Evolutionary conservation across 2,329 filamentous ascomycete genomes (phyloP), one percentile per base, ranked within the genome.

Genomic region (Xylaria digitata): DNA sequence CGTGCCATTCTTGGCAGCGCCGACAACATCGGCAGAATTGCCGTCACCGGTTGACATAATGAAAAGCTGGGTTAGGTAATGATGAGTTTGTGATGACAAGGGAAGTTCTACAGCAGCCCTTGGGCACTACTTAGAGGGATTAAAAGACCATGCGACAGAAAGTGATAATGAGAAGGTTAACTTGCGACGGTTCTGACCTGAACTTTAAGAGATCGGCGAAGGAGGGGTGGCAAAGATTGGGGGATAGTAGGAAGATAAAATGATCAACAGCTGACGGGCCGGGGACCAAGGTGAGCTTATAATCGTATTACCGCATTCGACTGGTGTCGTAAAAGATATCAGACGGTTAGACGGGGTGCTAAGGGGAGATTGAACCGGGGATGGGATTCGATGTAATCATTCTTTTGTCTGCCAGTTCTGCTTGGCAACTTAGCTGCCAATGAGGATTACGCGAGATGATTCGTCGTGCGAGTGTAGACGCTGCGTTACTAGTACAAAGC

Each of bases 31-130:
- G 61, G 54, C n/a, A 26, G 65, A 40, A 21, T 68, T 59, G 11
- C 52, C 66, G 49, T 61, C 64, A 53, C 66, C 67, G 49, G 68
- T 56, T 37, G 73, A 65, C 74, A 76, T 76, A 57, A 40, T 54
- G 56, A 43, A 34, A 32, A 13, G 7, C 13, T 15, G 15, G 34
- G 19, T n/a, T 15, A 8, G 34, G 19, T 30, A n/a, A 13, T 30
- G 9, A 3, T 19, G 37, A 9, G 9, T 23, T 13, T 40, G 17
- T 7, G 32, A 15, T 11, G 21, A 23, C n/a, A 34, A 13, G 32
- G 8, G 34, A 50, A 15, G 15, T 49, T n/a, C 11, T 26, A 26
- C 2, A n/a, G 23, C 23, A 6, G 3, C 40, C 19, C 23, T 7
- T 26, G 17, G 17, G 30, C 4, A 21, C 34, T 50, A 42, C 49